Conservation (phyloP, 331 rosid species). For the Quercus tomentella region DNA sequence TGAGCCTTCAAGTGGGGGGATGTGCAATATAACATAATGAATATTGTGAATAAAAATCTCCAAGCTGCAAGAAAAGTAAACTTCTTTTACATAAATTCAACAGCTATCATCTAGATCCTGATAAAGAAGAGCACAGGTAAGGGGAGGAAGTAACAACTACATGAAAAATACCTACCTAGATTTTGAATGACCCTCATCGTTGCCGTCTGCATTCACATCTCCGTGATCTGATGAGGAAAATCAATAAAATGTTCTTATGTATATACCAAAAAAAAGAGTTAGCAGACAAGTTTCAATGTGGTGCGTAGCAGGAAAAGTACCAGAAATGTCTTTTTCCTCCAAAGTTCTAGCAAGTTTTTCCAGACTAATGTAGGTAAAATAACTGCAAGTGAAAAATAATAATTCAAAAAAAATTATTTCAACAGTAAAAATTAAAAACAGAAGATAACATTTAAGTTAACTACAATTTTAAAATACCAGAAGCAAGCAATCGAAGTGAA, state of each 20-base stretch:
- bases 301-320: conserved; percentile 33
- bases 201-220: conserved; percentile 24
- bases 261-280: neutral
- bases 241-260: neutral
- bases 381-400: conserved; percentile 41
- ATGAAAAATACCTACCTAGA: conserved; percentile 48
- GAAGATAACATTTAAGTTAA: neutral
- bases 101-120: neutral
- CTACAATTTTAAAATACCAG: neutral
- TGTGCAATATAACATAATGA: conserved; percentile 45
- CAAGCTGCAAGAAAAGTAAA: conserved; percentile 39
- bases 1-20: conserved; percentile 45
- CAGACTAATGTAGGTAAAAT: conserved; percentile 79
- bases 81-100: neutral
- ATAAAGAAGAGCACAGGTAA: conserved; percentile 6
- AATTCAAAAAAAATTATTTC: conserved; percentile 13
- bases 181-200: conserved; percentile 31
- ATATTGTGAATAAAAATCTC: conserved; percentile 44
- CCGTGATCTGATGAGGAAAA: conserved; percentile 34
- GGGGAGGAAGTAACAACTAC: neutral
- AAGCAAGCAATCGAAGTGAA: neutral
- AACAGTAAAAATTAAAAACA: neutral
- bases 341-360: conserved; percentile 55
- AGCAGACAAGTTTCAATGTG: neutral
- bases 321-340: conserved; percentile 48